Evolutionary conservation across 345 rosid species (phyloP), one percentile per base, ranked within the genome.

Genomic region (Linum lewisii): DNA sequence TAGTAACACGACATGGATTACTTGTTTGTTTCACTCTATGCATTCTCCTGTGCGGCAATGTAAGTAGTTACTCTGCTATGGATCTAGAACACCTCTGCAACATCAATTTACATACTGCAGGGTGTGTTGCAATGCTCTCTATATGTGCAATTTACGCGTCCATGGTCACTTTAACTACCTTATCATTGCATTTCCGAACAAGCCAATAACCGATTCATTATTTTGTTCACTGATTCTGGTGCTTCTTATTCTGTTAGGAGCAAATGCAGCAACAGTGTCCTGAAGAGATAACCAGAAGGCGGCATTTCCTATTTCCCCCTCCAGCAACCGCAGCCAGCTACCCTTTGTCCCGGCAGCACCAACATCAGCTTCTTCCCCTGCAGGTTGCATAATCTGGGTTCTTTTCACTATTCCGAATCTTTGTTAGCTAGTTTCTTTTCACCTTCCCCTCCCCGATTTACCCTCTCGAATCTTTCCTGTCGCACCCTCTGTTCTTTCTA

Each of bases 191-290:
- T 57, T 29, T 6, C 10, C 18, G n/a, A n/a, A n/a, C n/a, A n/a
- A n/a, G n/a, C n/a, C n/a, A n/a, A n/a, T n/a, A n/a, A n/a, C n/a
- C n/a, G n/a, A n/a, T n/a, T n/a, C n/a, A n/a, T n/a, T 26, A 1
- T 5, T 14, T 57, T n/a, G 4, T 0, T 60, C 32, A 50, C 67
- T 57, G 49, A 59, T 44, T 54, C 55, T 75, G 57, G 50, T 45
- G 25, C 38, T 63, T 51, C 19, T 66, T 54, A 42, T 29, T 58
- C 26, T 60, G 53, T 15, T 66, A 79, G 86, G 72, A 58, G 87
- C 69, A 57, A 78, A 64, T 32, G 74, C 80, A 14, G 69, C 81
- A 61, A 73, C 65, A 32, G 78, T 71, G 44, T 76, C 77, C 63
- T 84, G 83, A 88, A 66, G 69, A 59, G 67, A 70, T 68, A 57